Evolutionary conservation across 139 green algal species (phyloP).

Genomic region (Helicosporidium sp.): DNA sequence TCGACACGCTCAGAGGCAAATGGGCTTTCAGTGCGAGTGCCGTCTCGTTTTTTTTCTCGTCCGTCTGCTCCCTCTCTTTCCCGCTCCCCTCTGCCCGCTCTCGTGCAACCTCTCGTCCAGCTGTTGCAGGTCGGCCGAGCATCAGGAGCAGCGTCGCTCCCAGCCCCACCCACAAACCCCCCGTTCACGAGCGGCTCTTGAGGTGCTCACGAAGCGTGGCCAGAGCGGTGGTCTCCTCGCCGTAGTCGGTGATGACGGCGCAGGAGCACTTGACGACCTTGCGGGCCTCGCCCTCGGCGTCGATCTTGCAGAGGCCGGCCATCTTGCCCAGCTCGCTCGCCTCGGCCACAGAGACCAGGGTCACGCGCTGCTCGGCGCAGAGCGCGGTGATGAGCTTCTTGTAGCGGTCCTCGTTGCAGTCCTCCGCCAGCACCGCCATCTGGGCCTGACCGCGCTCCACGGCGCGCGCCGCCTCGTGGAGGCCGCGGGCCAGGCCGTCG

Average conservation of each 20-base stretch:
- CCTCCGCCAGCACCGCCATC: conserved; percentile 89
- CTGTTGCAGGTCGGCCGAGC: too few relatives aligned
- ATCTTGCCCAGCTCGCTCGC: conserved; percentile 81
- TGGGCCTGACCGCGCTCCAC: conserved; percentile 66
- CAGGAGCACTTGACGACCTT: conserved; percentile 93
- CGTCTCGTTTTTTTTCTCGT: too few relatives aligned
- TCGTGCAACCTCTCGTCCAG: too few relatives aligned
- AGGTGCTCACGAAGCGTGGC: conserved; percentile 85
- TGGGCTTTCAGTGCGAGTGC: too few relatives aligned
- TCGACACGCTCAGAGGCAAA: too few relatives aligned
- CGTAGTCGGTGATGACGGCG: conserved; percentile 86
- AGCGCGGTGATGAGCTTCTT: conserved; percentile 98
- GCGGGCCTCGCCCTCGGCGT: conserved; percentile 80
- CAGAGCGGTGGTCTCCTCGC: conserved; percentile 89
- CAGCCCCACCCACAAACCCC: too few relatives aligned
- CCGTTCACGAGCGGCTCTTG: conserved; percentile 55
- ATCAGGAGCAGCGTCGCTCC: too few relatives aligned
- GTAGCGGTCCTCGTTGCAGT: conserved; percentile 99
- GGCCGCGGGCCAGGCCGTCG: conserved; percentile 81
- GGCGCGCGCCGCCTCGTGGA: conserved; percentile 68
- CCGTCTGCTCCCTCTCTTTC: too few relatives aligned
- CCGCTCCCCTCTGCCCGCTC: too few relatives aligned
- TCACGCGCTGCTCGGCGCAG: conserved; percentile 89
- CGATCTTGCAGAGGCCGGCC: conserved; percentile 92
- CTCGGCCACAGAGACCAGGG: conserved; percentile 81